Conservation (phyloP, 2,329 filamentous ascomycete genomes). For the Capronia americana region DNA sequence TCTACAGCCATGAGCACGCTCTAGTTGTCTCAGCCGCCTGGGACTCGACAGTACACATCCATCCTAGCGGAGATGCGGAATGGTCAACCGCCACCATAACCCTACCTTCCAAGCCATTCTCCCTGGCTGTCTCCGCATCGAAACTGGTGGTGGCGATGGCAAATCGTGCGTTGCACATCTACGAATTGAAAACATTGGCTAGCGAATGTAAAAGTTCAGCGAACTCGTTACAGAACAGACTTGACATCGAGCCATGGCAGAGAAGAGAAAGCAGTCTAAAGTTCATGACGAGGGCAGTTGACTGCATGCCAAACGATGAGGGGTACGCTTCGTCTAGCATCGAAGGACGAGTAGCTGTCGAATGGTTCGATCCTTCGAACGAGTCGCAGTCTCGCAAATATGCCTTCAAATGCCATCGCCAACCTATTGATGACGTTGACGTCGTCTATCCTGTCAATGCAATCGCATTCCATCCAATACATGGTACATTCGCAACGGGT, state of each 20-base stretch:
- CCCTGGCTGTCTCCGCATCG: slow-evolving; percentile 75
- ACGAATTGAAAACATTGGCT: slow-evolving; percentile 76
- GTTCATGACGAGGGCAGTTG: slow-evolving; percentile 91
- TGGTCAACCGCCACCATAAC: slow-evolving; percentile 67
- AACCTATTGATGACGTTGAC: slow-evolving; percentile 72
- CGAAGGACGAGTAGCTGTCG: slow-evolving; percentile 92
- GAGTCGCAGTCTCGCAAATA: slow-evolving; percentile 93
- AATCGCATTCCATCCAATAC: slow-evolving; percentile 81
- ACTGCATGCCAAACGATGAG: slow-evolving; percentile 95
- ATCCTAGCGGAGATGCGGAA: slow-evolving; percentile 62
- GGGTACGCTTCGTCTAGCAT: slow-evolving; percentile 93
- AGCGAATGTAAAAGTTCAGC: slow-evolving; percentile 59
- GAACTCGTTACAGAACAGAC: slow-evolving; percentile 49
- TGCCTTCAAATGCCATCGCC: slow-evolving; percentile 97
- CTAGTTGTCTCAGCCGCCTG: slow-evolving; percentile 89
- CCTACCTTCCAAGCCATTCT: slow-evolving; percentile 87
- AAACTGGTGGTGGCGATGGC: slow-evolving; percentile 97
- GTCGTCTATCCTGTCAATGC: slow-evolving; percentile 92
- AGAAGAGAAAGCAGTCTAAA: slow-evolving; percentile 91
- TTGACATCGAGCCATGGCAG: slow-evolving; percentile 81
- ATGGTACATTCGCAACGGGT: slow-evolving; percentile 85
- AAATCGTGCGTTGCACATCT: slow-evolving; percentile 89
- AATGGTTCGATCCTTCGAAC: slow-evolving; percentile 92
- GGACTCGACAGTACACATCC: slow-evolving; percentile 89
- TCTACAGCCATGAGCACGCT: slow-evolving; percentile 77